Percentiles rank a stretch among this genome's conserved stretches.
These are phyloP conservation scores for Athelia psychrophila DNA, from an alignment of 1,284 basidiomycete genomes.

Conservation along the genomic window DNA sequence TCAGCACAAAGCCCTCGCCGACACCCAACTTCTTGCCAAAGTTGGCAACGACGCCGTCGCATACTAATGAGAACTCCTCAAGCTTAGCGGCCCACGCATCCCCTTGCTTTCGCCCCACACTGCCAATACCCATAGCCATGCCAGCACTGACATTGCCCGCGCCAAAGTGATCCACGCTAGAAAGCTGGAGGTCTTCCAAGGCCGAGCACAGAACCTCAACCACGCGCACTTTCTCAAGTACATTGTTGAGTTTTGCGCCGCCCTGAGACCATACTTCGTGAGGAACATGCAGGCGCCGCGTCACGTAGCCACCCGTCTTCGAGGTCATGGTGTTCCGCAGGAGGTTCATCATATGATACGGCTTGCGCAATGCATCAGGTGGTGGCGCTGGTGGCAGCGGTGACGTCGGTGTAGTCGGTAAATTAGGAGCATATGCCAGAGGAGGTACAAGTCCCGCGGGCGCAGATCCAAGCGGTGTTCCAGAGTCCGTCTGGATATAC, in stretches of 20 bases:
- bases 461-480: constrained; percentile 34
- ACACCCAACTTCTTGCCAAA: constrained; percentile 90
- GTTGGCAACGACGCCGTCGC: constrained; percentile 83
- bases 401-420: constrained; percentile 72
- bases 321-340: constrained; percentile 79
- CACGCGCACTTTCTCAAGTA: constrained; percentile 84
- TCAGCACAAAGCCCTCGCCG: constrained; percentile 77
- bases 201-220: constrained; percentile 76
- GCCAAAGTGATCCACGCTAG: constrained; percentile 69
- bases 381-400: constrained; percentile 72
- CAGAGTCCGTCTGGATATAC: constrained; percentile 50
- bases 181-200: constrained; percentile 70
- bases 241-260: constrained; percentile 77
- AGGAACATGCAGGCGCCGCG: constrained; percentile 84
- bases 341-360: constrained; percentile 88
- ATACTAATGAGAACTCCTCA: constrained; percentile 71
- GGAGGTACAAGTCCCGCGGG: constrained; percentile 42
- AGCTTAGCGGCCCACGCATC: constrained; percentile 68
- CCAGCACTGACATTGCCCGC: constrained; percentile 76
- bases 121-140: constrained; percentile 65
- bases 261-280: constrained; percentile 89
- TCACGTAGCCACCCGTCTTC: constrained; percentile 86
- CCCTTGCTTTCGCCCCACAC: constrained; percentile 68
- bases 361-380: constrained; percentile 72
- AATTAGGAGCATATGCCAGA: constrained; percentile 45